phyloP scores from a whole-genome alignment of 352 stramenopile genomes.

The Lagenidium giganteum region DNA sequence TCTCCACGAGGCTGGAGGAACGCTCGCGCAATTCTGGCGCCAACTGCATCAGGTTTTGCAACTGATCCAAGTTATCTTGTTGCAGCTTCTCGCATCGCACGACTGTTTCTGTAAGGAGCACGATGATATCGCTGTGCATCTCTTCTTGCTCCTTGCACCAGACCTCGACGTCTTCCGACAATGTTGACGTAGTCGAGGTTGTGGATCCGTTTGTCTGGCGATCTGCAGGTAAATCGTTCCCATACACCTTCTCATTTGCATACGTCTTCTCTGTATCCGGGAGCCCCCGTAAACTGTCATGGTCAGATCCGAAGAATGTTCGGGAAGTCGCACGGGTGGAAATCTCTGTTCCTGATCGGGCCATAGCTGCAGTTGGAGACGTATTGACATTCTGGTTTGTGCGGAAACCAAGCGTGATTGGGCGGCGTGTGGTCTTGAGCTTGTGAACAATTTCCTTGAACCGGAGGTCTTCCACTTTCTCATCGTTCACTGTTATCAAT shows the following conservation, averaged over 20 bases:
- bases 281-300: too few species aligned
- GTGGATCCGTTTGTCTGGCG: conserved; percentile 25
- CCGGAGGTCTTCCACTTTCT: conserved; percentile 30
- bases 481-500: conserved; percentile 52
- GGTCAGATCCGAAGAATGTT: too few species aligned
- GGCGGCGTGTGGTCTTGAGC: conserved; percentile 43
- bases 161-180: conserved; percentile 55
- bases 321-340: too few species aligned
- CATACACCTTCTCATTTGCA: too few species aligned
- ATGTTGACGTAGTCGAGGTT: conserved; percentile 27
- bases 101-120: conserved; percentile 63
- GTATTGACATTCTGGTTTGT: conserved; percentile 51
- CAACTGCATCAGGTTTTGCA: conserved; percentile 66
- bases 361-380: conserved; percentile 32
- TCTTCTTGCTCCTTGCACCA: conserved; percentile 69
- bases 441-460: conserved; percentile 60
- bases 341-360: too few species aligned
- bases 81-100: conserved; percentile 65
- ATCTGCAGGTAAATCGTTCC: conserved; percentile 6
- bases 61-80: conserved; percentile 63
- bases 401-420: conserved; percentile 48
- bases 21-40: too few species aligned
- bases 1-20: too few species aligned
- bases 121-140: conserved; percentile 65
- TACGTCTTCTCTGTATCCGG: too few species aligned